Percentiles rank a stretch among this genome's conserved stretches.
phyloP scores from a whole-genome alignment of 73 alveolate species.

The Paramecium bursaria region DNA sequence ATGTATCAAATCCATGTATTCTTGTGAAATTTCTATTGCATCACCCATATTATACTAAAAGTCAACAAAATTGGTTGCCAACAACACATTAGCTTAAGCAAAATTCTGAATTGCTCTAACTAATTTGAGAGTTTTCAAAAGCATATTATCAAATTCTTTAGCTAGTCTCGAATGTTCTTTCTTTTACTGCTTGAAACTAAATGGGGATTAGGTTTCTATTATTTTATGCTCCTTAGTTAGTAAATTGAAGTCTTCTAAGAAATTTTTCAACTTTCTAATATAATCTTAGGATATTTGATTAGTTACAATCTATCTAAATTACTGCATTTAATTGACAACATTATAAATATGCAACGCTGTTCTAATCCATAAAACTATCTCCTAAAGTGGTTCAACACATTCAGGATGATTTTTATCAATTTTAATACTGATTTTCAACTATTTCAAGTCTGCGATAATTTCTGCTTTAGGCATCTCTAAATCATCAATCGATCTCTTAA shows the following conservation, averaged over 20 bases:
- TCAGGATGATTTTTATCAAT: too few relatives aligned
- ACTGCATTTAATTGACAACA: background rate
- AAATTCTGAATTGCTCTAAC: background rate
- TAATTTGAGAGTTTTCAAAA: background rate
- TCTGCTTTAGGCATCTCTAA: too few relatives aligned
- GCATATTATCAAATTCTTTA: constrained; percentile 1
- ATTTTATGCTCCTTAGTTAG: constrained; percentile 28
- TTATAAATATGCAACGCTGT: constrained; percentile 3
- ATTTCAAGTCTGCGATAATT: too few relatives aligned
- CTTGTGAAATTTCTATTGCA: background rate
- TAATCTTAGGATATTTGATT: constrained; percentile 17
- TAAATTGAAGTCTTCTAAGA: constrained; percentile 10
- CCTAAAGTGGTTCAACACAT: constrained; percentile 17
- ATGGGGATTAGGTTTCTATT: constrained; percentile 12
- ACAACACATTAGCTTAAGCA: background rate
- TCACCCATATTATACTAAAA: background rate
- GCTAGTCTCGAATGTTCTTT: constrained; percentile 21
- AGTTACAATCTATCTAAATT: background rate
- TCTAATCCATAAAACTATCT: constrained; percentile 22
- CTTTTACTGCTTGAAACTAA: constrained; percentile 49
- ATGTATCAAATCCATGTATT: constrained; percentile 5
- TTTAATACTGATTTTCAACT: too few relatives aligned
- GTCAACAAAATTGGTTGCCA: constrained; percentile 13
- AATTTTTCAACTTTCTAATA: constrained; percentile 25
- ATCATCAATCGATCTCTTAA: too few relatives aligned